A percentile compares a stretch with the other conserved stretches of the same genome.
These are phyloP conservation scores for Pestalotiopsis sp. DNA, from an alignment of 2,329 filamentous ascomycete species.

Conservation along the genomic window DNA sequence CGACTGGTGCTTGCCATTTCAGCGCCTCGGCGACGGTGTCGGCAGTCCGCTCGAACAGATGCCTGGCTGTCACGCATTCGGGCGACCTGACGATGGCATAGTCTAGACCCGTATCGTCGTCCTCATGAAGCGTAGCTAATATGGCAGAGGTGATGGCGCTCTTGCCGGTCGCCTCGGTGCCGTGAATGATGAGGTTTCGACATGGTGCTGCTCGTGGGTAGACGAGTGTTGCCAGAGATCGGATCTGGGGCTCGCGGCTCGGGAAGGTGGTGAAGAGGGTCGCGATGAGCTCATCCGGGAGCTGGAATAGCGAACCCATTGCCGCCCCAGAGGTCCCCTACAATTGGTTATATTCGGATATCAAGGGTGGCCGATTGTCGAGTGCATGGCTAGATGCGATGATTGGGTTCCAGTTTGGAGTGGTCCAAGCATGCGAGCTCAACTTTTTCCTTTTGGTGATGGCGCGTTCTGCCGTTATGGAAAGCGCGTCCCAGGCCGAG, in stretches of 20 bases:
- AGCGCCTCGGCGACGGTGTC: conserved; percentile 59
- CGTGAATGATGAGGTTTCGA: conserved; percentile 77
- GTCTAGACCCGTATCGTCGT: conserved; percentile 50
- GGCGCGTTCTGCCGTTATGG: neutral
- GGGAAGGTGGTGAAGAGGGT: conserved; percentile 53
- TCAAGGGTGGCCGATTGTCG: neutral
- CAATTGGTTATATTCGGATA: neutral
- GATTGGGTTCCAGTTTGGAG: neutral
- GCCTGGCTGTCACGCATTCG: conserved; percentile 78
- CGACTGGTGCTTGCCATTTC: conserved; percentile 49
- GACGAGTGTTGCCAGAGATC: conserved; percentile 58
- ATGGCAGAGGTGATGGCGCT: conserved; percentile 68
- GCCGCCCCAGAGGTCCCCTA: neutral
- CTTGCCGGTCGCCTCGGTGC: conserved; percentile 86
- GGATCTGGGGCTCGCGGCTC: conserved; percentile 61
- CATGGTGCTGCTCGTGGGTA: conserved; percentile 71
- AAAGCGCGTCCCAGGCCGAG: neutral
- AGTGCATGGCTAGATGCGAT: neutral
- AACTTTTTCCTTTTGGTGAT: neutral
- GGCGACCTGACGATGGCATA: conserved; percentile 68
- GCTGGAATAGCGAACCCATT: conserved; percentile 47
- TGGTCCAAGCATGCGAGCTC: neutral
- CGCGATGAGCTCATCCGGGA: conserved; percentile 54
- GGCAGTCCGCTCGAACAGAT: conserved; percentile 74
- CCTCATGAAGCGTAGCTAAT: conserved; percentile 50